Conservation (phyloP, 495 filamentous ascomycete genomes). For the Delitschia confertaspora region DNA sequence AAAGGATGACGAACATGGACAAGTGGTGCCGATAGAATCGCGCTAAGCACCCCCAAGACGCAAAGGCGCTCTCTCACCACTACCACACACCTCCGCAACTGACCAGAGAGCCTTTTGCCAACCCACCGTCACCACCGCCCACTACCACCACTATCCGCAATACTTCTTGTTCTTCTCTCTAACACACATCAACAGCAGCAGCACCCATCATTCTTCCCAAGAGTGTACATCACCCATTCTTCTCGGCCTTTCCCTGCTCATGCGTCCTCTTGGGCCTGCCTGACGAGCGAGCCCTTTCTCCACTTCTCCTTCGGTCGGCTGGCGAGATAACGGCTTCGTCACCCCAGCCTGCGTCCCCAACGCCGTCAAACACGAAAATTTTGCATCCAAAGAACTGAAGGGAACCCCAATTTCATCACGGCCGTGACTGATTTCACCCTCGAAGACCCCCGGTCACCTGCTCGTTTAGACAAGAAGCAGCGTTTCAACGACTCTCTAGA, state of each 20-base stretch:
- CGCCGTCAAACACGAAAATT: constrained; percentile 1
- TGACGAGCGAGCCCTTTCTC: constrained; percentile 16
- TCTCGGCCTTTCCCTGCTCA: constrained; percentile 2
- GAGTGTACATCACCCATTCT: constrained; percentile 3
- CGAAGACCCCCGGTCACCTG: neutral
- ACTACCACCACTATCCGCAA: constrained; percentile 2
- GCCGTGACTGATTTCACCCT: neutral
- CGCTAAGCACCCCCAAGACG: constrained; percentile 6
- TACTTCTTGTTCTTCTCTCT: constrained; percentile 3
- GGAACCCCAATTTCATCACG: constrained; percentile 1
- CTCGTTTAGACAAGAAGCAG: constrained; percentile 3
- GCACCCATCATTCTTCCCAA: constrained; percentile 21
- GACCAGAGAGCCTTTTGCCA: neutral
- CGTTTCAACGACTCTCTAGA: constrained; percentile 14
- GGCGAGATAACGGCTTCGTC: constrained; percentile 17
- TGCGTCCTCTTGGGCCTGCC: constrained; percentile 8
- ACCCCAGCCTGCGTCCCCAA: constrained; percentile 7
- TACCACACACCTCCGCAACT: neutral
- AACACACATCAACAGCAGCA: constrained; percentile 22
- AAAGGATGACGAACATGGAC: constrained; percentile 3
- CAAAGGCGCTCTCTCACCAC: constrained; percentile 2
- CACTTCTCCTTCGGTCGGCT: constrained; percentile 23
- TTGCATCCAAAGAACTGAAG: constrained; percentile 2
- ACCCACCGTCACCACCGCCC: too few relatives aligned
- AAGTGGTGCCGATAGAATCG: constrained; percentile 9